These are phyloP conservation scores for Cladosporium sp. DNA, from an alignment of 2,329 filamentous ascomycete genomes.

Conservation along the genomic window DNA sequence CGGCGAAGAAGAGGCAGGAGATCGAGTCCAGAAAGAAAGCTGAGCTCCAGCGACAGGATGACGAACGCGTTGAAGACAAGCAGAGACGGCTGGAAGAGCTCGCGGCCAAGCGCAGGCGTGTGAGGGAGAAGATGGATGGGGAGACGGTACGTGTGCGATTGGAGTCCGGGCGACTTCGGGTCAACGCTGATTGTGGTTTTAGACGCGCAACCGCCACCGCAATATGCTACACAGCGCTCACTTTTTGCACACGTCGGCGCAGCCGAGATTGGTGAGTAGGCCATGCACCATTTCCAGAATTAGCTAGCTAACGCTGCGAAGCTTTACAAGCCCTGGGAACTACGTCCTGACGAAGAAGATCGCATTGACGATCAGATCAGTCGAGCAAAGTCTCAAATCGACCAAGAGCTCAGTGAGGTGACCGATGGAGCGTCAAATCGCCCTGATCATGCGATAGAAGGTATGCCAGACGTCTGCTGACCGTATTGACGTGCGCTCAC, in stretches of 20 bases:
- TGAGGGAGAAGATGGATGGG: conserved; percentile 71
- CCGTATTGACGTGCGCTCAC: neutral
- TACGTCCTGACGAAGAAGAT: conserved; percentile 62
- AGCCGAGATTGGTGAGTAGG: conserved; percentile 65
- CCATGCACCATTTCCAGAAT: too few relatives aligned
- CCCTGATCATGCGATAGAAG: too few relatives aligned
- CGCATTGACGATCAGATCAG: conserved; percentile 64
- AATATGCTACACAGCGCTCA: conserved; percentile 66
- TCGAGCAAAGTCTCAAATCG: conserved; percentile 56
- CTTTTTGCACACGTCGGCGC: conserved; percentile 64
- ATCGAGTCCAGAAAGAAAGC: conserved; percentile 69
- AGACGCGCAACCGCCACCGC: conserved; percentile 65
- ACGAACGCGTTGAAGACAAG: conserved; percentile 62
- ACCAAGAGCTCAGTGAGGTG: conserved; percentile 47
- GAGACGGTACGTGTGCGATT: conserved; percentile 56
- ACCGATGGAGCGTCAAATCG: conserved; percentile 29
- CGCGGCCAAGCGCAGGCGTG: conserved; percentile 47
- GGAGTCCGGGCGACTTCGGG: neutral
- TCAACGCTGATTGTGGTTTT: conserved; percentile 1
- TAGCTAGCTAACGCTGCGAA: conserved; percentile 33
- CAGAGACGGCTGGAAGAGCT: conserved; percentile 57
- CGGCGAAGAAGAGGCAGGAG: conserved; percentile 74
- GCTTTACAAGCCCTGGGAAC: conserved; percentile 83
- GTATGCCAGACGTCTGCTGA: neutral
- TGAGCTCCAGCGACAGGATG: conserved; percentile 58